Evolutionary conservation across 2,329 filamentous ascomycete genomes (phyloP).

Genomic region (Hypoxylon rubiginosum): DNA sequence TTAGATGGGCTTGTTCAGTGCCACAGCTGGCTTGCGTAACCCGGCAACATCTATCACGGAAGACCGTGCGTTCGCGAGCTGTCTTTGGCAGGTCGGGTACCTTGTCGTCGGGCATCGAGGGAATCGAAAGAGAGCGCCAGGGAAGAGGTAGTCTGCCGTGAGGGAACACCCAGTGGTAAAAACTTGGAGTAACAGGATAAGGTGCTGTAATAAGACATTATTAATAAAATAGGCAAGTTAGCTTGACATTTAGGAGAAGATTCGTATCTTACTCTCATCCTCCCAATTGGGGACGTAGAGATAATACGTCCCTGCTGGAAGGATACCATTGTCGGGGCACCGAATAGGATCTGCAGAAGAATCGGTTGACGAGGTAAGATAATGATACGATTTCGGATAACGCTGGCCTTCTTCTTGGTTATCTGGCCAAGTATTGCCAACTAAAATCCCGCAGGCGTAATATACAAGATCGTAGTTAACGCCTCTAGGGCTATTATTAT

Average conservation of each 20-base stretch:
- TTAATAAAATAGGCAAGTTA: neutral
- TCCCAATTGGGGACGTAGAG: neutral
- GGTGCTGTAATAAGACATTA: neutral
- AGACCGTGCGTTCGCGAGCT: neutral
- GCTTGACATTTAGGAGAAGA: neutral
- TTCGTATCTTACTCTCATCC: neutral
- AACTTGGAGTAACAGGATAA: slow-evolving; percentile 14
- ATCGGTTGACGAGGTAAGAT: neutral
- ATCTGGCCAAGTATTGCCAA: slow-evolving; percentile 2
- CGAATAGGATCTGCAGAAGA: neutral
- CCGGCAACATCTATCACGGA: slow-evolving; percentile 10
- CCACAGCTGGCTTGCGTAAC: neutral
- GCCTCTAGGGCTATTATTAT: neutral
- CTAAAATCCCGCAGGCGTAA: slow-evolving; percentile 16
- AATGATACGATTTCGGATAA: neutral
- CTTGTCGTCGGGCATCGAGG: neutral
- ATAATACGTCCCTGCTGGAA: slow-evolving; percentile 2
- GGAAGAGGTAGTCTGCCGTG: slow-evolving; percentile 11
- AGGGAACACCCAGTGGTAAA: slow-evolving; percentile 21
- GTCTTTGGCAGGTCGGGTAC: neutral
- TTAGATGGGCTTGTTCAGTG: slow-evolving; percentile 1
- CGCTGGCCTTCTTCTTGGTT: neutral
- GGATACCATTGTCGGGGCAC: slow-evolving; percentile 3
- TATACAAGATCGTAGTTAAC: slow-evolving; percentile 16
- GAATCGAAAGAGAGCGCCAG: neutral